Evolutionary conservation across 495 filamentous ascomycete species (phyloP), one percentile per base, ranked within the genome.

Genomic region (Annulohypoxylon stygium): DNA sequence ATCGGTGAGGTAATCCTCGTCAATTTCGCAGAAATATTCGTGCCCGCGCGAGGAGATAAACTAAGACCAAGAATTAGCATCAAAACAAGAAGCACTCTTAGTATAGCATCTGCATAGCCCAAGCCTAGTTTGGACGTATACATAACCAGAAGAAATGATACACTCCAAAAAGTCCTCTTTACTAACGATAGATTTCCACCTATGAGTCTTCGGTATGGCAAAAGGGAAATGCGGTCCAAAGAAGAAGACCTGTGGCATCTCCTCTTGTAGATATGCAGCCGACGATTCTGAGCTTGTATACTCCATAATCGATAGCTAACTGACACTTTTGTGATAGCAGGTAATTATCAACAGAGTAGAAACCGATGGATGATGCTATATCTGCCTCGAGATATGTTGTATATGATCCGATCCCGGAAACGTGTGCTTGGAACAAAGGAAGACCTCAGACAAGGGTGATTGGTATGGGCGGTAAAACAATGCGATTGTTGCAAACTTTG

Each of bases 1-100:
- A 80, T 99, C 96, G 58, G 95, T 98, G 16, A 99, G 86, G 79
- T 99, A 99, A 70, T 99, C 96, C 80, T 99, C 96, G 80, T 99
- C 96, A 68, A 99, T 98, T 76, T 99, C 96, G 87, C 96, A 99
- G 74, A 98, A 99, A 82, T 99, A 99, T 79, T 99, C 96, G 83
- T 99, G 98, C 68, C 96, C 96, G 18, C 96, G 90, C 4, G 94
- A 97, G 1, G 94, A 97, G 69, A 98, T 97, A 84, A 99, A 99
- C 96, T 97, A 78, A 33, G 61, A 50, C n/a, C 37, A 64, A 7
- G 55, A 45, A 53, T 78, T 65, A 79, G 77, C 61, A 71, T 50
- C 16, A 57, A 25, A 14, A 61, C 18, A 34, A 63, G 16, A 45
- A 57, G 2, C 25, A 60, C 43, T 20, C 11, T 59, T 20, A 45